Evolutionary conservation across 768 basidiomycete species (phyloP).

Genomic region (Cystofilobasidium bisporidii): DNA sequence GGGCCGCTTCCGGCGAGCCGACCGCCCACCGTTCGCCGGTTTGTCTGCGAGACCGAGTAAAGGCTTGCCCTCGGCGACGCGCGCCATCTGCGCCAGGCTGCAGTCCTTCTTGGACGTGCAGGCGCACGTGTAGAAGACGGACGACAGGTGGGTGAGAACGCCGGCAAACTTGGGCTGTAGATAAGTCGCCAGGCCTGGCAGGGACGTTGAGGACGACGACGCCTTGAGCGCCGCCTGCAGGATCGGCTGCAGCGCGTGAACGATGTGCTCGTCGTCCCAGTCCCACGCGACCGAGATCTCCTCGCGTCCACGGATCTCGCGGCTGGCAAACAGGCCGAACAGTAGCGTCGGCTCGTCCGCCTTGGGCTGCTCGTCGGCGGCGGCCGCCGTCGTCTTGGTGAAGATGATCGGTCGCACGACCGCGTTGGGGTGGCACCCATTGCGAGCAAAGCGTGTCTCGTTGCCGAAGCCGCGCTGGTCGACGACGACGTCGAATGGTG

Average conservation of each 20-base stretch:
- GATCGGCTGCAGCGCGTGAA: conserved; percentile 55
- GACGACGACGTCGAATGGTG: conserved; percentile 65
- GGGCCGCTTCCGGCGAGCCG: conserved; percentile 28
- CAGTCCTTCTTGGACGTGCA: conserved; percentile 36
- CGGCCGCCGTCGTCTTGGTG: conserved; percentile 30
- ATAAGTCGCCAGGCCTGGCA: conserved; percentile 1
- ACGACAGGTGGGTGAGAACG: conserved; percentile 36
- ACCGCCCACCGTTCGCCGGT: conserved; percentile 2
- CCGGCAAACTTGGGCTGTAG: conserved; percentile 32
- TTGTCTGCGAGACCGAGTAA: conserved; percentile 27
- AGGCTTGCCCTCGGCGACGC: conserved; percentile 31
- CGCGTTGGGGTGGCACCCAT: conserved; percentile 59
- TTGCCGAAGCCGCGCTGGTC: conserved; percentile 66
- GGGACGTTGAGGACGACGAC: conserved; percentile 17
- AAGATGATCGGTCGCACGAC: conserved; percentile 52
- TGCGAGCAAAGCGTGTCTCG: conserved; percentile 54
- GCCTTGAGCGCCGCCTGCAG: conserved; percentile 7
- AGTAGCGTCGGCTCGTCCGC: conserved; percentile 41
- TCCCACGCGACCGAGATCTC: conserved; percentile 90
- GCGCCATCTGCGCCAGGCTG: conserved; percentile 36
- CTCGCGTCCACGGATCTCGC: conserved; percentile 64
- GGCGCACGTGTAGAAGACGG: conserved; percentile 38
- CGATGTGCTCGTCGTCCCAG: conserved; percentile 86
- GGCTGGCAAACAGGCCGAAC: conserved; percentile 71
- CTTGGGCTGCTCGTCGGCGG: conserved; percentile 1